Evolutionary conservation across 495 filamentous ascomycete genomes (phyloP).

Genomic region (Neurospora cerealis): DNA sequence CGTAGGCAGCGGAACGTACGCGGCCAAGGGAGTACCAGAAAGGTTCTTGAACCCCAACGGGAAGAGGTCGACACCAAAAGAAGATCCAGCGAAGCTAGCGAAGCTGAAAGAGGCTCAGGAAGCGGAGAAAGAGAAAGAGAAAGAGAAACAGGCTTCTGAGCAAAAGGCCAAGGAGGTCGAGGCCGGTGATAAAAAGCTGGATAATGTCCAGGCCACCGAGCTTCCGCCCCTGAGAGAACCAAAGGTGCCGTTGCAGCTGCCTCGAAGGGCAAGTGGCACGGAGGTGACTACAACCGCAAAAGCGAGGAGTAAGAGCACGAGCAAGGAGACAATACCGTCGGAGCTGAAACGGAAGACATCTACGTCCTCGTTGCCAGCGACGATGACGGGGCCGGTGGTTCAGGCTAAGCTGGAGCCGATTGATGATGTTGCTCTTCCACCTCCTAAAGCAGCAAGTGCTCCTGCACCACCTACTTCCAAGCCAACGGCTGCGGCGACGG

Average conservation of each 20-base stretch:
- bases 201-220: background rate
- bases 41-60: conserved; percentile 47
- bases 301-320: background rate
- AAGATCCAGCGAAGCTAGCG: conserved; percentile 1
- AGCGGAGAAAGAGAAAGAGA: background rate
- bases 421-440: background rate
- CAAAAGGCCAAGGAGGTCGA: background rate
- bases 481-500: background rate
- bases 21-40: conserved; percentile 58
- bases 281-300: background rate
- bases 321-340: background rate
- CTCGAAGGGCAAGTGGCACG: background rate
- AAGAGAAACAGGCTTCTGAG: background rate
- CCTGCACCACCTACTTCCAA: background rate
- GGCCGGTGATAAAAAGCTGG: background rate
- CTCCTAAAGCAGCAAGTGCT: background rate
- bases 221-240: background rate
- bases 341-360: background rate
- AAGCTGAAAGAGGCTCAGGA: conserved; percentile 3
- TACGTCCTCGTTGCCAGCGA: background rate
- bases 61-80: conserved; percentile 12
- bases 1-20: conserved; percentile 49
- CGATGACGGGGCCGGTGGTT: background rate
- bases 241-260: background rate
- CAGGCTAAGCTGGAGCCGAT: background rate